Base-by-base conservation (phyloP, 768 basidiomycete species). In the Pisolithus albus region DNA sequence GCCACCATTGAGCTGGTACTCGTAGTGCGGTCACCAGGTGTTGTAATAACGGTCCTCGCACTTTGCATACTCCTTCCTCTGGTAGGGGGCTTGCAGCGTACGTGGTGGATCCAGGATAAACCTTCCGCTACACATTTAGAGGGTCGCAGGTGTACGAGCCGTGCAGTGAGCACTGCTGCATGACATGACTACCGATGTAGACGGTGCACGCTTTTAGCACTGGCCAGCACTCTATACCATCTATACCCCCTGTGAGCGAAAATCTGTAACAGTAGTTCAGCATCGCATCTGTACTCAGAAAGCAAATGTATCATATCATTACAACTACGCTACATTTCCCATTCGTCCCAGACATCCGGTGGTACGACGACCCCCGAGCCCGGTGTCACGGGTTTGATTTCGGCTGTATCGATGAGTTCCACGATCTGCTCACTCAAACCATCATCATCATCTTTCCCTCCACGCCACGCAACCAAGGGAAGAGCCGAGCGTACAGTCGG, bases 331-430 rank as follows among this genome's bases (percentile, higher is more conserved):
- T 53, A 76, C 80, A 85, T 82, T 59, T 86, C 85, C 83, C 86
- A 88, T 56, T 86, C 86, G 44, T 84, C 83, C 85, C 87, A 89
- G 51, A 68, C 37, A 41, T 67, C 66, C 8, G 37, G 1, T 38
- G 54, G 43, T 39, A 26, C 59, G 19, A 53, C 53, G 7, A 50
- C 24, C 30, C 56, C 63, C 23, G 52, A 49, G 34, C 59, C 55
- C 5, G 72, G 60, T 3, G 68, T 63, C n/a, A 70, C 62, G 5
- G 67, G 64, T 26, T 69, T 64, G 39, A 84, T 67, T 56, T 86
- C 85, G 32, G 75, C 65, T 9, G 90, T 92, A 69, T 84, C 83
- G 21, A 80, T 69, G 40, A 91, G 67, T 61, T 90, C 86, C 2
- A 83, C 70, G 40, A 92, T 70, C 60, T 73, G 79, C 53, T 88